These are phyloP conservation scores for Suillus discolor DNA, from an alignment of 768 basidiomycete genomes.

Conservation along the genomic window DNA sequence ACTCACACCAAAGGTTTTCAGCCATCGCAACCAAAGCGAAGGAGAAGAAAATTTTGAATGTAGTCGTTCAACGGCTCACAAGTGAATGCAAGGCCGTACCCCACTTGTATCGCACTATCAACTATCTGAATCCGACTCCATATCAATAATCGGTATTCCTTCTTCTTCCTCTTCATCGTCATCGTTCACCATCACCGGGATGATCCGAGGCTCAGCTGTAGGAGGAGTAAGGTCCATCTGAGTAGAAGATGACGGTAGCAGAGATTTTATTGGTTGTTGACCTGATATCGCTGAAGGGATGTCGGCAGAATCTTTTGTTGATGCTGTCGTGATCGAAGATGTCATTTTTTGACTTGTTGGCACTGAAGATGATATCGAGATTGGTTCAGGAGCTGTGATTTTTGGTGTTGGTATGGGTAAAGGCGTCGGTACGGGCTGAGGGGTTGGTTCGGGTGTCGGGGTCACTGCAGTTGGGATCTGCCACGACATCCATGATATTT, in stretches of 20 bases:
- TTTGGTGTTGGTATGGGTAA: constrained; percentile 8
- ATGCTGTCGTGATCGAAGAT: constrained; percentile 6
- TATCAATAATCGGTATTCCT: constrained; percentile 74
- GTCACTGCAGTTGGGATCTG: constrained; percentile 1
- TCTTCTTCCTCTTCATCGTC: constrained; percentile 70
- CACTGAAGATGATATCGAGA: background rate
- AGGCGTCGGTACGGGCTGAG: constrained; percentile 6
- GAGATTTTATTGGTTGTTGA: background rate
- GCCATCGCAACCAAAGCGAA: constrained; percentile 1
- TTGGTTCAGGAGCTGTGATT: background rate
- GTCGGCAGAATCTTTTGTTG: constrained; percentile 1
- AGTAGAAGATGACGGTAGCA: constrained; percentile 1
- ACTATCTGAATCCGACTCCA: constrained; percentile 77
- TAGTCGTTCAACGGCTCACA: background rate
- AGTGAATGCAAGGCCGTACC: background rate
- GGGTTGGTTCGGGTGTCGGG: constrained; percentile 4
- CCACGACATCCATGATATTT: background rate
- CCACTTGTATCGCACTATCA: background rate
- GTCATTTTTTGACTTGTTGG: background rate
- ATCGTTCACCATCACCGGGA: constrained; percentile 30
- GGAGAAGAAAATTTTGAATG: constrained; percentile 3
- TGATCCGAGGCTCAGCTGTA: background rate
- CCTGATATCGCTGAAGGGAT: background rate
- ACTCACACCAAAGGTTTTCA: constrained; percentile 13
- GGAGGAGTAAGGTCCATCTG: constrained; percentile 1